Percentiles rank a stretch among this genome's conserved stretches.
These are phyloP conservation scores for Punctularia strigosozonata DNA, from an alignment of 768 basidiomycete genomes.

Conservation along the genomic window DNA sequence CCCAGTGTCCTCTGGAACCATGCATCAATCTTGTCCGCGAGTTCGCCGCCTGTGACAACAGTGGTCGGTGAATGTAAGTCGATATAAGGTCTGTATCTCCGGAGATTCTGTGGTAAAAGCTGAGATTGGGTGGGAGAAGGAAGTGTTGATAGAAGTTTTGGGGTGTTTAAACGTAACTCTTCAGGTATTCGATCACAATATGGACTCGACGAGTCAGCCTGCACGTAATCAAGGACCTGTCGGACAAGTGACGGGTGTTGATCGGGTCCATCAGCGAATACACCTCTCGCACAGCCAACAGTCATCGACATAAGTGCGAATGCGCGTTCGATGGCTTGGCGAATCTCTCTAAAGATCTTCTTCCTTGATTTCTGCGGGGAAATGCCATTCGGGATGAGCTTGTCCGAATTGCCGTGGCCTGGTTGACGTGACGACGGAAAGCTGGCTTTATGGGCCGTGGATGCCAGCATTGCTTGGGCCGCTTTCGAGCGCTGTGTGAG, in stretches of 20 bases:
- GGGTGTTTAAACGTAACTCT: conserved; percentile 54
- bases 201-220: conserved; percentile 29
- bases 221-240: conserved; percentile 48
- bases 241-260: conserved; percentile 35
- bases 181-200: conserved; percentile 23
- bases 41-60: conserved; percentile 28
- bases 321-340: too few relatives aligned
- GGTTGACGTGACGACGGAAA: conserved; percentile 10
- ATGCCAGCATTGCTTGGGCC: conserved; percentile 32
- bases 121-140: conserved; percentile 80
- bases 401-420: conserved; percentile 21
- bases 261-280: conserved; percentile 35
- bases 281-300: conserved; percentile 36
- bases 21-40: conserved; percentile 35
- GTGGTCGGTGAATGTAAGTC: conserved; percentile 53
- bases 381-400: conserved; percentile 4
- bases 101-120: conserved; percentile 59
- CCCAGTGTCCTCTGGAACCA: conserved; percentile 54
- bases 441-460: background rate
- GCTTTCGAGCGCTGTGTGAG: conserved; percentile 61
- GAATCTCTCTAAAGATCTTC: too few relatives aligned
- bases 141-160: conserved; percentile 51
- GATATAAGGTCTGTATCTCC: conserved; percentile 78
- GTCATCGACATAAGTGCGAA: conserved; percentile 51
- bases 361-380: too few relatives aligned